Conservation (phyloP, 169 alveolate genomes). For the Plasmodium vivax region DNA sequence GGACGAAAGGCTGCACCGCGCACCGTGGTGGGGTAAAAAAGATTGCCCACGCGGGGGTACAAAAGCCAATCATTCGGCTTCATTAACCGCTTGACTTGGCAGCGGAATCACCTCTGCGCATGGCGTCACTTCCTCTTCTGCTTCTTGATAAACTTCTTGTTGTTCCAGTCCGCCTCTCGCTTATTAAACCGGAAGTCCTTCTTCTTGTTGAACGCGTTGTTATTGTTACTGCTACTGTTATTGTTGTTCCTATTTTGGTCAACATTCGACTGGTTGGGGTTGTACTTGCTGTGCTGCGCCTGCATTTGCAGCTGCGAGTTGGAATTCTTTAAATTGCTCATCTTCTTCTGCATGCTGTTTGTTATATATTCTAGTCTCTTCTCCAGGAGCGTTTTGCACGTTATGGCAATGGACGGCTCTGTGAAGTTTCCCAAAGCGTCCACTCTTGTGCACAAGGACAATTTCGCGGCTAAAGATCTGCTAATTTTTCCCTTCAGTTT, state of each 20-base stretch:
- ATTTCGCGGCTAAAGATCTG: constrained; percentile 98
- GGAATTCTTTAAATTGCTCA: constrained; percentile 6
- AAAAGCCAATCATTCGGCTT: neutral
- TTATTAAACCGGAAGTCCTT: constrained; percentile 20
- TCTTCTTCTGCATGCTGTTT: constrained; percentile 28
- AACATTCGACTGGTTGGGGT: constrained; percentile 45
- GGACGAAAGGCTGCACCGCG: neutral
- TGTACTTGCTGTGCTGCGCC: constrained; percentile 40
- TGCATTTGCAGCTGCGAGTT: constrained; percentile 25
- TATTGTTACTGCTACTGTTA: too few species aligned
- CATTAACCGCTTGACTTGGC: neutral
- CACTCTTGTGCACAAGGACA: constrained; percentile 98
- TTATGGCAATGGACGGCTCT: constrained; percentile 95
- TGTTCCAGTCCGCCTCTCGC: constrained; percentile 37
- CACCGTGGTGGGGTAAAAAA: neutral
- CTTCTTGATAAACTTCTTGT: constrained; percentile 67
- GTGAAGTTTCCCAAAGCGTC: constrained; percentile 97
- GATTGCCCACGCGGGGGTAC: neutral
- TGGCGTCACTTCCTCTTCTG: constrained; percentile 60
- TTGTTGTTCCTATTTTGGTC: constrained; percentile 6
- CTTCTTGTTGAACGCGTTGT: neutral
- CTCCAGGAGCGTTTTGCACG: constrained; percentile 93
- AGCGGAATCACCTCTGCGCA: neutral
- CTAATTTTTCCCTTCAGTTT: constrained; percentile 98
- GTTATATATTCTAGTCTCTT: constrained; percentile 85